Evolutionary conservation across 768 basidiomycete genomes (phyloP).

Genomic region (Phaeolepiota aurea): DNA sequence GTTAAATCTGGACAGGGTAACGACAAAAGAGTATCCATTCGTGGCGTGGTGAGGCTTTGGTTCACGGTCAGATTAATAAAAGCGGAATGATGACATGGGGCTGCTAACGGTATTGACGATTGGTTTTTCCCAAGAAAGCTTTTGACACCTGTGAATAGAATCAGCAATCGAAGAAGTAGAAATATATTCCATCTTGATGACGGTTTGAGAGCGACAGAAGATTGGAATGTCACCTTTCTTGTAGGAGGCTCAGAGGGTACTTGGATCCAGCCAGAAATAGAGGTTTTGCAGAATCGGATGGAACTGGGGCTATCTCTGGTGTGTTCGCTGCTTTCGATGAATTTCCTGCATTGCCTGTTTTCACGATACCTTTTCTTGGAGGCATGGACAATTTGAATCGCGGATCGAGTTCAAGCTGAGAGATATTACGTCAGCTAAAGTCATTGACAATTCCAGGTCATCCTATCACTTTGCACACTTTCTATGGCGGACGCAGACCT

Average conservation of each 20-base stretch:
- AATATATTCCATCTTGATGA: too few relatives aligned
- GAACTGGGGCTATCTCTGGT: constrained; percentile 10
- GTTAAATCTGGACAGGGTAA: constrained; percentile 59
- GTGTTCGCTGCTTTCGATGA: constrained; percentile 49
- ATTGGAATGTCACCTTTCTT: constrained; percentile 60
- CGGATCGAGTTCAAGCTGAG: neutral
- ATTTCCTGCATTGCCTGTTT: constrained; percentile 87
- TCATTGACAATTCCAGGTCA: neutral
- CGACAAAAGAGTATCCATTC: constrained; percentile 54
- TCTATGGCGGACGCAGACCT: constrained; percentile 68
- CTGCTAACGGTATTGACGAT: constrained; percentile 67
- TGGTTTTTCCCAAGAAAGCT: constrained; percentile 84
- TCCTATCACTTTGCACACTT: neutral
- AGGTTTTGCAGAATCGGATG: constrained; percentile 35
- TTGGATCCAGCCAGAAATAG: constrained; percentile 84
- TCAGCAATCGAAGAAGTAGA: too few relatives aligned
- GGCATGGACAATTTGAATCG: constrained; percentile 33
- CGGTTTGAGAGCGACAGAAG: too few relatives aligned
- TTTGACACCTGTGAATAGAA: constrained; percentile 57
- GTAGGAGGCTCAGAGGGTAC: constrained; percentile 68
- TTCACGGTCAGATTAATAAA: too few relatives aligned
- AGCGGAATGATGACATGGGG: too few relatives aligned
- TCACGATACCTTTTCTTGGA: constrained; percentile 69
- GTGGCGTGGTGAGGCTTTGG: constrained; percentile 37
- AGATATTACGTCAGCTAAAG: neutral